Evolutionary conservation across 2,329 filamentous ascomycete species (phyloP), one percentile per base, ranked within the genome.

Genomic region (Venturia pyrina): DNA sequence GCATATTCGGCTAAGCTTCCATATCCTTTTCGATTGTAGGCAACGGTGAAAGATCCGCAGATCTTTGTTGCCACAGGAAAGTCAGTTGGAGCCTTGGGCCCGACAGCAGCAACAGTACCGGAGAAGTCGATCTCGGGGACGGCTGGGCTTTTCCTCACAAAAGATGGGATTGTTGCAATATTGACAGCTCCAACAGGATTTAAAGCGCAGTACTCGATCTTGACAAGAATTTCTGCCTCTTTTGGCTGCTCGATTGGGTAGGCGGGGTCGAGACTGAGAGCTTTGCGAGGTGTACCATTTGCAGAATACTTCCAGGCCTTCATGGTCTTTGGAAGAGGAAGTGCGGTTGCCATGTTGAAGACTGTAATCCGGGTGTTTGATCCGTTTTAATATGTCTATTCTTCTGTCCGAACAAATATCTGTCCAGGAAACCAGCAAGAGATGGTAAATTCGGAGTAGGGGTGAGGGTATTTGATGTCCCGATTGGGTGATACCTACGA

Each of bases 41-140:
- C 53, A 19, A 57, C 32, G 63, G 75, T 68, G 28, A 46, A 64
- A 64, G 75, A 70, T 6, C 68, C 67, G 48, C 78, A 75, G 28
- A 79, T 72, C 41, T 70, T 69, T 41, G 74, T 74, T 34, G 77
- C 76, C 34, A 69, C 72, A 1, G 60, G 50, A 65, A 76, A 74
- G 37, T 67, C 34, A 0, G 67, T 34, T 0, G 66, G 65, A 5
- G 48, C 41, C 5, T 67, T 46, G 19, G 50, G 21, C 0, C 63
- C 40, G 1, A 66, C 67, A 11, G 43, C n/a, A 13, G 72, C 67
- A 13, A 79, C 71, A 19, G 73, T 73, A 46, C 79, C 79, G 1
- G 76, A 74, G 48, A 80, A 75, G 65, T 80, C 78, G 72, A 79
- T 74, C 24, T 79, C 78, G 1, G 78, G 78, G 5, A 77, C 73